Base-by-base conservation (phyloP, 257 asterid species). In the Verbena officinalis region DNA sequence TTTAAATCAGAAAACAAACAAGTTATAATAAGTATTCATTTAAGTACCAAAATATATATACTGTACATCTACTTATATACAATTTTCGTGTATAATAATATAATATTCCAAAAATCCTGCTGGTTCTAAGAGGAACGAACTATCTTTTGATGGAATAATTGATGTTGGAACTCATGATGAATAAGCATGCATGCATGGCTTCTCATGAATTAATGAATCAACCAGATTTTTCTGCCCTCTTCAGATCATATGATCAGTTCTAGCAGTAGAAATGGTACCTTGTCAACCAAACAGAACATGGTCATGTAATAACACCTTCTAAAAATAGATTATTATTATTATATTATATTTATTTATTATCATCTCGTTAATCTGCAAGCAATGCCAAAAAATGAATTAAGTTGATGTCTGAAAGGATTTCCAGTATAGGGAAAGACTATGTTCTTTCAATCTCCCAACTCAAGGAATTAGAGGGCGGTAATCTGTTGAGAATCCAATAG, bases 141-240 rank as follows among this genome's bases (percentile, higher is more conserved):
- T 77, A 73, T 77, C 70, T 77, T 77, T 77, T 59, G 68, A 72
- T 77, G 78, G 78, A 77, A 77, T 73, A 73, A 59, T n/a, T n/a
- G n/a, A n/a, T 60, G 53, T 70, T 44, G 38, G 54, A 27, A 39
- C 22, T 43, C 9, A 56, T 27, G 33, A 27, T 2, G 33, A 2
- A 27, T 27, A 27, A 2, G 33, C 33, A 27, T 24, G 44, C 8
- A 56, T 10, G 36, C 36, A 19, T 43, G 33, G 55, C 45, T 52
- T n/a, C n/a, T n/a, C n/a, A n/a, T n/a, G n/a, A n/a, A n/a, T n/a
- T 70, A 5, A 27, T 23, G 40, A 64, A 21, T 13, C 15, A 12
- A 42, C 40, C 36, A 39, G 58, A 44, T 34, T 57, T 15, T 63
- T 62, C 42, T 56, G 42, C 68, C 36, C 64, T 65, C 58, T 22